phyloP scores from a whole-genome alignment of 2,329 filamentous ascomycete genomes.

The Diaporthe batatas region DNA sequence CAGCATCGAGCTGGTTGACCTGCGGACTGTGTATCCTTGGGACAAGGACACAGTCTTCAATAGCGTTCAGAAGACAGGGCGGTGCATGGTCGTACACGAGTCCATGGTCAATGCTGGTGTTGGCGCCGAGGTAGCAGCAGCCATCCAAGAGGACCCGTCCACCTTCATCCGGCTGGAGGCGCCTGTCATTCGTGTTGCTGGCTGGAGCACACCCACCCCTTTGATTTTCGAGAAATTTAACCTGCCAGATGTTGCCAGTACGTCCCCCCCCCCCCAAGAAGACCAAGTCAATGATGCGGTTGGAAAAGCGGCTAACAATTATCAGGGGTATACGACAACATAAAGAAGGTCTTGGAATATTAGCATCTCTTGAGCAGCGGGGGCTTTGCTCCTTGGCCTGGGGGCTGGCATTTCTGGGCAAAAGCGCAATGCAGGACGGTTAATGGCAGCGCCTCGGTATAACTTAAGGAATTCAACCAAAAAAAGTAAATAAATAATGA shows the following conservation, averaged over 20 bases:
- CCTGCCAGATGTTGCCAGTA: slow-evolving; percentile 87
- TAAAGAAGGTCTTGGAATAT: slow-evolving; percentile 76
- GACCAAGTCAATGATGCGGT: neutral
- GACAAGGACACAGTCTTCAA: slow-evolving; percentile 83
- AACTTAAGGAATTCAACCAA: slow-evolving; percentile 9
- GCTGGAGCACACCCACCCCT: slow-evolving; percentile 89
- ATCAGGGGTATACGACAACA: slow-evolving; percentile 77
- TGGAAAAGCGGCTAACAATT: slow-evolving; percentile 47
- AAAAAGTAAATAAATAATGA: neutral
- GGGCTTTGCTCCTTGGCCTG: neutral
- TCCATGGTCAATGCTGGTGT: slow-evolving; percentile 92
- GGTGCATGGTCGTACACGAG: slow-evolving; percentile 91
- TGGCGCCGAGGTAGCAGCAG: slow-evolving; percentile 89
- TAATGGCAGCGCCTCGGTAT: neutral
- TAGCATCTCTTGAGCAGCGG: slow-evolving; percentile 50
- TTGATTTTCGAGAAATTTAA: slow-evolving; percentile 85
- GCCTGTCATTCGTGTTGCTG: slow-evolving; percentile 85
- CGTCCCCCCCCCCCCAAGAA: slow-evolving; percentile 57
- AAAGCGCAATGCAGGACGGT: neutral
- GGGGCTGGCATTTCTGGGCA: slow-evolving; percentile 25
- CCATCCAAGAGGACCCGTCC: slow-evolving; percentile 81
- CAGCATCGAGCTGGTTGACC: slow-evolving; percentile 86
- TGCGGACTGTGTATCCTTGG: slow-evolving; percentile 93
- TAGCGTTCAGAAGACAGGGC: slow-evolving; percentile 88
- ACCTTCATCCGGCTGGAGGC: slow-evolving; percentile 89